Base-by-base conservation (phyloP, 164 flowering plant species). In the Chimonanthus salicifolius region DNA sequence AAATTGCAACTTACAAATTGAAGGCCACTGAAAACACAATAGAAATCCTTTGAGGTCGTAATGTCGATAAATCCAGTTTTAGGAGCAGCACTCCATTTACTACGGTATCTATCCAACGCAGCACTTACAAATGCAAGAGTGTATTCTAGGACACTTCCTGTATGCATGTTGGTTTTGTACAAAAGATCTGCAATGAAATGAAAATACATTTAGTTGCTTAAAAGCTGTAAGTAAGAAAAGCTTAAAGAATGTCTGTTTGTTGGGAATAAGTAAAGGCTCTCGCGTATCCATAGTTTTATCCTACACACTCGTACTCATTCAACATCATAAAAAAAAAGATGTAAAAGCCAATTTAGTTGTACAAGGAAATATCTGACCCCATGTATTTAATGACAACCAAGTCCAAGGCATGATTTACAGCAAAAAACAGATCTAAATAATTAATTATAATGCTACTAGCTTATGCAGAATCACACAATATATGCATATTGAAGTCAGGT, bases 71-170 rank as follows among this genome's bases (percentile, higher is more conserved):
- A 95, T 47, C 99, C 99, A 47, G 99, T 93, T 82, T 90, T 93
- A 6, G 99, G 98, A 81, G 86, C 82, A 67, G 88, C 91, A 85
- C 88, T 92, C 99, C 99, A 95, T 82, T 90, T 93, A 79, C 83
- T 85, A 50, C 96, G 89, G 75, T 82, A 92, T 74, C 90, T 93
- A 72, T 95, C 99, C 74, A 95, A 73, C 62, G 96, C 93, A 46
- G 99, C 99, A 87, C 98, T 95, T 67, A 92, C 89, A 74, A 93
- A 95, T 69, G 99, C 99, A 82, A 95, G 94, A 67, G 97, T 82
- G 84, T 95, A 95, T 78, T 95, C 99, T 75, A 95, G 87, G 51
- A 95, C 89, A 80, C 97, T 93, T 81, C 98, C 98, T 47, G 94
- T 84, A 74, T 92, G 89, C 78, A 93, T 75, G 81, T 90, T 95